Evolutionary conservation across 768 basidiomycete species (phyloP).

Genomic region (Butyriboletus loyo): DNA sequence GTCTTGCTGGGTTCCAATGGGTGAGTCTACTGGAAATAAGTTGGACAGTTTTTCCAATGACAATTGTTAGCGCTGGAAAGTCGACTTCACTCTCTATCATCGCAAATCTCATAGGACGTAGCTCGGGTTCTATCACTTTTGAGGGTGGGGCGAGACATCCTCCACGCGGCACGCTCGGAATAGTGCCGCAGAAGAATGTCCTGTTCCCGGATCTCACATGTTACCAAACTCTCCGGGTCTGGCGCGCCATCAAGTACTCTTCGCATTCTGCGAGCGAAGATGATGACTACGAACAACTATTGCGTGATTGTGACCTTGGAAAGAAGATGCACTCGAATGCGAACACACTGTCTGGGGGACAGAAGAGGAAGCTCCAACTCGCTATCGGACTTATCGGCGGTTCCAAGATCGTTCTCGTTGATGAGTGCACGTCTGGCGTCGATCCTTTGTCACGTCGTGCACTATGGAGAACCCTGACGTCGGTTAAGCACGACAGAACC

Average conservation of each 20-base stretch:
- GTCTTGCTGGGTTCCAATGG: slow-evolving; percentile 75
- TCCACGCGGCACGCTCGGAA: slow-evolving; percentile 64
- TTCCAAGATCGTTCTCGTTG: slow-evolving; percentile 63
- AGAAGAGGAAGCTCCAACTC: slow-evolving; percentile 81
- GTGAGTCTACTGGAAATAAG: slow-evolving; percentile 23
- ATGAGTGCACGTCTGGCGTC: slow-evolving; percentile 77
- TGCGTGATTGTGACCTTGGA: slow-evolving; percentile 72
- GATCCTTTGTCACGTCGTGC: slow-evolving; percentile 78
- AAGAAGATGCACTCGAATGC: slow-evolving; percentile 67
- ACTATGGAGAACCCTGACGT: slow-evolving; percentile 71
- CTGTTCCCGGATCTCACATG: slow-evolving; percentile 75
- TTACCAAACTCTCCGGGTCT: slow-evolving; percentile 67
- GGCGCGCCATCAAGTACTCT: slow-evolving; percentile 71
- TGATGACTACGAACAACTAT: slow-evolving; percentile 61
- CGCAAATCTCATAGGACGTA: slow-evolving; percentile 57
- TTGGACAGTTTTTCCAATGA: not conserved
- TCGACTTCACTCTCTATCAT: slow-evolving; percentile 69
- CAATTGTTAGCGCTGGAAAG: slow-evolving; percentile 61
- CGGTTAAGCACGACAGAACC: slow-evolving; percentile 61
- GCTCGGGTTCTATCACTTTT: slow-evolving; percentile 53
- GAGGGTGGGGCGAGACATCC: slow-evolving; percentile 53
- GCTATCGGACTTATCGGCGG: slow-evolving; percentile 78
- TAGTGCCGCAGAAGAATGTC: slow-evolving; percentile 83
- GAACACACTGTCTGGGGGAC: slow-evolving; percentile 68
- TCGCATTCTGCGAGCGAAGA: slow-evolving; percentile 35